Evolutionary conservation across 164 flowering plant species (phyloP).

Genomic region (Euptelea pleiosperma): DNA sequence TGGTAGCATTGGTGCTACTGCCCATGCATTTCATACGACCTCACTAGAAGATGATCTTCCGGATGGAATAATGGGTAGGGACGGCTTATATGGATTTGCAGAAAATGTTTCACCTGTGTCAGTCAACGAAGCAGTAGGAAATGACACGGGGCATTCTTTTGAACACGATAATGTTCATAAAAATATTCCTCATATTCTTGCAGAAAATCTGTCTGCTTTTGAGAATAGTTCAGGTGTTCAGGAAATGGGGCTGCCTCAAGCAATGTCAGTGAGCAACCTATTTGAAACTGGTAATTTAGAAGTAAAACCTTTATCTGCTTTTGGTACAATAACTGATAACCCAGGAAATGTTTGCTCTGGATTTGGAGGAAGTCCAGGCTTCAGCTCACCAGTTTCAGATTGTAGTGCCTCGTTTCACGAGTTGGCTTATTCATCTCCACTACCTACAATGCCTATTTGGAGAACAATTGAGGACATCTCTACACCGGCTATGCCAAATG

Average conservation of each 20-base stretch:
- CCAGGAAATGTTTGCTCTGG: conserved; percentile 23
- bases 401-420: conserved; percentile 42
- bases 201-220: conserved; percentile 23
- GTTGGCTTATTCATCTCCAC: conserved; percentile 47
- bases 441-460: conserved; percentile 51
- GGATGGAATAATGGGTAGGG: conserved; percentile 19
- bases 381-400: conserved; percentile 39
- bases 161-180: conserved; percentile 25
- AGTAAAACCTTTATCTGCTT: conserved; percentile 19
- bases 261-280: conserved; percentile 24
- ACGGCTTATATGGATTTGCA: conserved; percentile 22
- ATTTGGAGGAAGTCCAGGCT: conserved; percentile 36
- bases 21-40: conserved; percentile 21
- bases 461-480: conserved; percentile 36
- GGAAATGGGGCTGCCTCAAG: conserved; percentile 28
- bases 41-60: conserved; percentile 27
- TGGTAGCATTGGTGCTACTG: conserved; percentile 11
- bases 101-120: conserved; percentile 20
- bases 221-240: conserved; percentile 24
- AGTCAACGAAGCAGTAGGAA: conserved; percentile 15
- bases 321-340: conserved; percentile 25
- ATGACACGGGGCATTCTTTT: conserved; percentile 15
- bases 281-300: conserved; percentile 31
- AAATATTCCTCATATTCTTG: conserved; percentile 29
- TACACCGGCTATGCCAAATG: conserved; percentile 34